A percentile compares a stretch with the other conserved stretches of the same genome.
phyloP scores from a whole-genome alignment of 345 rosid genomes.

The Linum usitatissimum region DNA sequence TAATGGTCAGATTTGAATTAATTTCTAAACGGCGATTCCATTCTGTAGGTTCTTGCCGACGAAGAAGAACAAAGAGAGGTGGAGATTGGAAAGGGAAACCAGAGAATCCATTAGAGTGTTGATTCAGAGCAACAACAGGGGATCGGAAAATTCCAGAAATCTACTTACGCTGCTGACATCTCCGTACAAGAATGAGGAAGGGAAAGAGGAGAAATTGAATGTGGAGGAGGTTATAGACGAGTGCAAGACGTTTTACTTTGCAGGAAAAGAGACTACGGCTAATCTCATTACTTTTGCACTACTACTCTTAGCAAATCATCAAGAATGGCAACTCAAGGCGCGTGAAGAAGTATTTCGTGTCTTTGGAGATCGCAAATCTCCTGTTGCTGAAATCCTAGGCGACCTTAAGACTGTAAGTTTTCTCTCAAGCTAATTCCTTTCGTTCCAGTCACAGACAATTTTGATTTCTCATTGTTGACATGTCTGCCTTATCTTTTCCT shows the following conservation, averaged over 20 bases:
- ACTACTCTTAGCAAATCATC: background rate
- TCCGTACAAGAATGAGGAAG: conserved; percentile 8
- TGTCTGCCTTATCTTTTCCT: background rate
- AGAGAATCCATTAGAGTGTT: conserved; percentile 24
- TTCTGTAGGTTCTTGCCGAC: conserved; percentile 40
- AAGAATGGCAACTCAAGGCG: background rate
- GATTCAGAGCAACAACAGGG: conserved; percentile 27
- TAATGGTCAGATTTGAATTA: no score
- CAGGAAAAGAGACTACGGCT: background rate
- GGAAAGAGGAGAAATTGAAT: conserved; percentile 18
- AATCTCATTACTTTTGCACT: background rate
- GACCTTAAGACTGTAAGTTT: background rate
- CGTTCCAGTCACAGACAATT: no score
- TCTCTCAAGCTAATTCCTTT: background rate
- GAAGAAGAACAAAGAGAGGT: conserved; percentile 31
- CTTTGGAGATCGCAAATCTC: background rate
- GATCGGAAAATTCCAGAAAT: conserved; percentile 22
- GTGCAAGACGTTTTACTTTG: conserved; percentile 2
- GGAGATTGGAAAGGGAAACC: conserved; percentile 20
- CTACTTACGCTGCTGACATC: background rate
- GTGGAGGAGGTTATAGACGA: conserved; percentile 3
- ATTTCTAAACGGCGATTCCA: no score
- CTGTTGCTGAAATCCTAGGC: background rate
- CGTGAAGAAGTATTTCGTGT: background rate
- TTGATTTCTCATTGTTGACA: no score